phyloP scores from a whole-genome alignment of 768 basidiomycete species.

The Psilocybe sp. region DNA sequence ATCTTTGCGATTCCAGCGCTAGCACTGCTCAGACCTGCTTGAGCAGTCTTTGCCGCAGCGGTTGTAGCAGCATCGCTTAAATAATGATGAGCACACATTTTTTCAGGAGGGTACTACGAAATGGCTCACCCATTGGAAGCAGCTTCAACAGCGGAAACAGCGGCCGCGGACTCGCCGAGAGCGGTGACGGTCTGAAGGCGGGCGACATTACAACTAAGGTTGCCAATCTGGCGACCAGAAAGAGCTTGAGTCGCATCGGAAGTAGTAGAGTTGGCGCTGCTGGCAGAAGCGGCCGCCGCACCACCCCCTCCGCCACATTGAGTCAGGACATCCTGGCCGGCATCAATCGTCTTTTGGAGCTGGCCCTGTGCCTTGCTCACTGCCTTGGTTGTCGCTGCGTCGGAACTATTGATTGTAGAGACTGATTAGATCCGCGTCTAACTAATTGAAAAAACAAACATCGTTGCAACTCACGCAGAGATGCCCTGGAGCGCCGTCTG shows the following conservation, averaged over 20 bases:
- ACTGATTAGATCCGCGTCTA: neutral
- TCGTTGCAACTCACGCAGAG: constrained; percentile 4
- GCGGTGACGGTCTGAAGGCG: constrained; percentile 4
- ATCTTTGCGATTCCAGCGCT: constrained; percentile 2
- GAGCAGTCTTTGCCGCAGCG: neutral
- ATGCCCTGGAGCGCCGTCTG: constrained; percentile 9
- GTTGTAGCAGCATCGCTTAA: neutral
- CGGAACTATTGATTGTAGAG: neutral
- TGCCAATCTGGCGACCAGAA: constrained; percentile 1
- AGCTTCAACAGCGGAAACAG: neutral
- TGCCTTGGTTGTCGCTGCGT: neutral
- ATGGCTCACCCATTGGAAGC: neutral
- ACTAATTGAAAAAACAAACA: neutral
- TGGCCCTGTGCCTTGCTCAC: neutral
- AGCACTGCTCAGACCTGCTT: constrained; percentile 1
- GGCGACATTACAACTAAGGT: constrained; percentile 1
- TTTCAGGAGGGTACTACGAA: neutral
- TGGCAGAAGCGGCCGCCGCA: neutral
- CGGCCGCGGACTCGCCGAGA: neutral
- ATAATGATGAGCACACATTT: neutral
- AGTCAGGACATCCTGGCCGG: neutral
- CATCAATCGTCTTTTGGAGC: neutral
- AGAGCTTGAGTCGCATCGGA: neutral
- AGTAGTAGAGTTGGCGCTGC: neutral
- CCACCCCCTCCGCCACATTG: neutral